These are phyloP conservation scores for Lupinus albus DNA, from an alignment of 306 rosid species.

Conservation along the genomic window DNA sequence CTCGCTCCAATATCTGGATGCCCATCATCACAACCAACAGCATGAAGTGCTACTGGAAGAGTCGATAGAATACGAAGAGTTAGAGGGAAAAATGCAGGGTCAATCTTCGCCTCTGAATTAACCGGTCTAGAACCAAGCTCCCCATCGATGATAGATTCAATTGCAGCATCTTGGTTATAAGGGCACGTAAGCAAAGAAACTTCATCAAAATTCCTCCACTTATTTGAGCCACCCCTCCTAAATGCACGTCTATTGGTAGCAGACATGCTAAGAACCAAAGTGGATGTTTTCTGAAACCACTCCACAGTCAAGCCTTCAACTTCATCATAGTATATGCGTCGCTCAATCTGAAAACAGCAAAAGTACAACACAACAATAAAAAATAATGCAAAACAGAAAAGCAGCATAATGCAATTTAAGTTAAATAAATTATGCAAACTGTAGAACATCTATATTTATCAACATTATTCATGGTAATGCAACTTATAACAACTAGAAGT, in stretches of 20 bases:
- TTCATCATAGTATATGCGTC: constrained; percentile 83
- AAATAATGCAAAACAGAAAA: constrained; percentile 5
- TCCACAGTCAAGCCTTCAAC: constrained; percentile 75
- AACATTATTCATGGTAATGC: background rate
- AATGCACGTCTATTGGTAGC: constrained; percentile 50
- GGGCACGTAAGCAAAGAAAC: constrained; percentile 61
- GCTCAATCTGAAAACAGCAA: constrained; percentile 63
- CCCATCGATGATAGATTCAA: constrained; percentile 30
- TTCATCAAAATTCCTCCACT: constrained; percentile 72
- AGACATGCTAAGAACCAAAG: constrained; percentile 71
- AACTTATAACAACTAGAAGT: constrained; percentile 22
- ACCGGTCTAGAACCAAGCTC: constrained; percentile 32
- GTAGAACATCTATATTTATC: background rate
- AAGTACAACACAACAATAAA: constrained; percentile 1
- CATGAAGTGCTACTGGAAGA: constrained; percentile 79
- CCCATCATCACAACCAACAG: constrained; percentile 85
- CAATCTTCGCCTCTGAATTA: constrained; percentile 47
- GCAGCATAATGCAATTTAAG: background rate
- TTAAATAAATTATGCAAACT: background rate
- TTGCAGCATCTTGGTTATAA: constrained; percentile 46
- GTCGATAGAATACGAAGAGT: constrained; percentile 66
- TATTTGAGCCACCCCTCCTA: constrained; percentile 60
- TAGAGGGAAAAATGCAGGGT: constrained; percentile 67
- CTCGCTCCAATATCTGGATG: constrained; percentile 77
- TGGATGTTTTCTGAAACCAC: constrained; percentile 84